Percentiles rank a stretch among this genome's conserved stretches.
These are phyloP conservation scores for Pseudoscleropodium purum DNA, from an alignment of 225 moss, liverwort and hornwort species.

Conservation along the genomic window DNA sequence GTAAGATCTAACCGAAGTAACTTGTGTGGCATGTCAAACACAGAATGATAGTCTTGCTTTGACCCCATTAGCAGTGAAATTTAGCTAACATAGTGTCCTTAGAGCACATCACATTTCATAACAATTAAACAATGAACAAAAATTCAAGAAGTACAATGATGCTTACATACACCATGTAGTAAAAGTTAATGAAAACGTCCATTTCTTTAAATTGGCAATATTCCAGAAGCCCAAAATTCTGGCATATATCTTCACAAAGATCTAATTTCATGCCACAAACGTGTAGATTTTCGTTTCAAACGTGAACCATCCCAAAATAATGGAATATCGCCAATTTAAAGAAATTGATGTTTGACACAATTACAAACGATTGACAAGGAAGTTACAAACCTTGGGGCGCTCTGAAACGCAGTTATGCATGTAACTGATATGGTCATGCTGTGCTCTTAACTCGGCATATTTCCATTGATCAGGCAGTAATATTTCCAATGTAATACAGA, in stretches of 20 bases:
- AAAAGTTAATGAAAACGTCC: background rate
- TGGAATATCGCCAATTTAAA: too few species aligned
- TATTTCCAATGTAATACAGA: background rate
- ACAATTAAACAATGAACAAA: background rate
- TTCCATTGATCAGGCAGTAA: background rate
- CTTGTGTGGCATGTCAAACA: background rate
- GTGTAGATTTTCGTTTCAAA: background rate
- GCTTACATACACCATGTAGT: background rate
- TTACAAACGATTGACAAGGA: background rate
- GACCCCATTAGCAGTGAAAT: rapidly evolving
- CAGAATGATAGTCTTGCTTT: background rate
- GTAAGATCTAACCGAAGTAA: background rate
- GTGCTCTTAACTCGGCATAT: background rate
- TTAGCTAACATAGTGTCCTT: background rate
- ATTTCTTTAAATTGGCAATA: background rate
- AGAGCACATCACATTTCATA: background rate
- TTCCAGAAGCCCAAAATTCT: background rate
- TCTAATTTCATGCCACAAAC: background rate
- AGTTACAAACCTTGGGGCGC: background rate
- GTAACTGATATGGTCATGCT: background rate
- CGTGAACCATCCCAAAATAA: background rate
- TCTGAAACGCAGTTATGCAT: too few species aligned
- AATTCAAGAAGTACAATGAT: too few species aligned
- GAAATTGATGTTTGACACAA: background rate
- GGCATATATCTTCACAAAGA: background rate